Evolutionary conservation across 2,329 filamentous ascomycete species (phyloP), one percentile per base, ranked within the genome.

Genomic region (Cytospora paraplurivora): DNA sequence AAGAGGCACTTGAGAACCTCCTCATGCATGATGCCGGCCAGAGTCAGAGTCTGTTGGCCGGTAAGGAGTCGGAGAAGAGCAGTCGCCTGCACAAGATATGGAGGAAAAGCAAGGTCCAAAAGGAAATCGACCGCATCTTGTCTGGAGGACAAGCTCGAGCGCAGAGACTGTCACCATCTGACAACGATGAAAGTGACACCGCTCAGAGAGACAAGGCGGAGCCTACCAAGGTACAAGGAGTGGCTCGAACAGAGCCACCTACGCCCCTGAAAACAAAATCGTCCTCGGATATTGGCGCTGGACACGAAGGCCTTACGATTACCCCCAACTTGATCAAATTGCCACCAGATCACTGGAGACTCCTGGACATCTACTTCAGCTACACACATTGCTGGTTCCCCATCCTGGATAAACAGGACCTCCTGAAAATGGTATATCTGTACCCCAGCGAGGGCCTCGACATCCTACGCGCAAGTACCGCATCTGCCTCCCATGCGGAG

Each of bases 311-410:
- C 7, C 1, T 37, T 7, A 13, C 15, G 6, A 54, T 52, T 34
- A 41, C 51, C 38, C 27, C 62, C 58, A 55, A 59, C 62, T 12
- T 56, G 27, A 60, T 69, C 17, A 75, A 70, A 49, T 75, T 89
- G 0, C 86, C 82, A 17, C 70, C 73, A 17, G 82, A 85, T 69
- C 84, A 81, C 71, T 87, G 80, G 77, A 78, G 82, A 2, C 79
- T 93, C 4, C 76, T 93, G 47, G 88, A 92, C 68, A 81, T 89
- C 5, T 93, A 92, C 72, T 90, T 91, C 65, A 85, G 88, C 1
- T 91, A 91, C 69, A 91, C 88, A 0, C 88, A 93, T 72, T 86
- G 84, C 59, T 93, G 90, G 90, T 81, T 93, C 33, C 90, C 90
- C 0, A 86, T 93, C 33, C 78, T 89, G 12, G 87, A 92, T 67